These are phyloP conservation scores for Phytophthora nicotianae DNA, from an alignment of 352 stramenopile species.

Conservation along the genomic window DNA sequence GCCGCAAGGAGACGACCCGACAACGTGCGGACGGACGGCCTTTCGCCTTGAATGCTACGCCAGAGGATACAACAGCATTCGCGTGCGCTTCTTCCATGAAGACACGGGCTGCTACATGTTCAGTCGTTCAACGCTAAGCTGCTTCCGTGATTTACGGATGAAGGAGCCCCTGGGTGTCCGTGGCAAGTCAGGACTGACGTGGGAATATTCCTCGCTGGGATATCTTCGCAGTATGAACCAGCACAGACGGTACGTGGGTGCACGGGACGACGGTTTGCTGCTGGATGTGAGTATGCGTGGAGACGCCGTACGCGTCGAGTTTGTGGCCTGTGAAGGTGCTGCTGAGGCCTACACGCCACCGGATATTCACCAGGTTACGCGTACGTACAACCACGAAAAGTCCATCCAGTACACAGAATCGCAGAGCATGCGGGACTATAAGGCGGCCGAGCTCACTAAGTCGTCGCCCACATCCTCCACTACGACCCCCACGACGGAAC, in stretches of 20 bases:
- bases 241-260: constrained; percentile 83
- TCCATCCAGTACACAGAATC: constrained; percentile 74
- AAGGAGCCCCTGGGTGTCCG: constrained; percentile 62
- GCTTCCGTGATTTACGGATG: constrained; percentile 86
- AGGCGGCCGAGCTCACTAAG: constrained; percentile 52
- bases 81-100: constrained; percentile 82
- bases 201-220: constrained; percentile 82
- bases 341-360: constrained; percentile 51
- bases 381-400: constrained; percentile 75
- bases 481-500: constrained; percentile 29
- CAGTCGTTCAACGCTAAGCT: constrained; percentile 83
- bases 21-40: constrained; percentile 55
- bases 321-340: constrained; percentile 61
- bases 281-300: constrained; percentile 88
- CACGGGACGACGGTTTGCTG: constrained; percentile 71
- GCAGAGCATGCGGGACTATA: constrained; percentile 80
- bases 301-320: constrained; percentile 79
- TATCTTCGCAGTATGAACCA: constrained; percentile 91
- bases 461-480: constrained; percentile 37
- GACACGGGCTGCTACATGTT: constrained; percentile 80
- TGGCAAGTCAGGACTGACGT: constrained; percentile 73
- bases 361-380: constrained; percentile 78
- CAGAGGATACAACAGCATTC: constrained; percentile 88
- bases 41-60: constrained; percentile 82
- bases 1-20: constrained; percentile 46